These are phyloP conservation scores for Leptodontidium sp. DNA, from an alignment of 2,329 filamentous ascomycete species.

Conservation along the genomic window DNA sequence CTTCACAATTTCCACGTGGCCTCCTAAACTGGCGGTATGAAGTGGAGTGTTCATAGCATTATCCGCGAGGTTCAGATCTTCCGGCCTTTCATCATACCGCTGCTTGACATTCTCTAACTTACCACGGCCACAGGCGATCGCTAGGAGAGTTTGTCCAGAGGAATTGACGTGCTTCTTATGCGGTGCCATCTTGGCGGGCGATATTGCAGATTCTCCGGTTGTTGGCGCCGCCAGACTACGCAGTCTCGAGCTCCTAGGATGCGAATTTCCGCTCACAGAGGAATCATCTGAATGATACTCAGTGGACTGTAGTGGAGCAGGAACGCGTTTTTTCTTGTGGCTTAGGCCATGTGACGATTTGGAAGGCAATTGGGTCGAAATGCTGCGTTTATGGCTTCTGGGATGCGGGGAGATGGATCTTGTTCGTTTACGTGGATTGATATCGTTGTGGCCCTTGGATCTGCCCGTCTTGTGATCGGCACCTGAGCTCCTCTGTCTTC, in stretches of 20 bases:
- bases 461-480: conserved; percentile 38
- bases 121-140: conserved; percentile 87
- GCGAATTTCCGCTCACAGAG: conserved; percentile 66
- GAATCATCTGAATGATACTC: conserved; percentile 75
- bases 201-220: conserved; percentile 66
- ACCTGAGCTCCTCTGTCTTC: conserved; percentile 41
- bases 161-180: conserved; percentile 91
- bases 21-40: conserved; percentile 90
- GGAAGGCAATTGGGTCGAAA: conserved; percentile 68
- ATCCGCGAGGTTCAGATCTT: conserved; percentile 88
- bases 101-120: conserved; percentile 82
- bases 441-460: conserved; percentile 36
- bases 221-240: conserved; percentile 64
- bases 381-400: conserved; percentile 67
- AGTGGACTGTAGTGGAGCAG: conserved; percentile 66
- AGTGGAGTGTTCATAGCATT: conserved; percentile 97
- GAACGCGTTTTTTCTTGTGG: conserved; percentile 68
- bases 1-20: conserved; percentile 85
- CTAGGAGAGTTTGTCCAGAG: conserved; percentile 88
- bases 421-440: conserved; percentile 38
- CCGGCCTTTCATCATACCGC: conserved; percentile 75
- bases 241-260: conserved; percentile 65
- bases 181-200: conserved; percentile 72
- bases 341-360: conserved; percentile 62
- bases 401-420: conserved; percentile 66